A percentile compares a stretch with the other conserved stretches of the same genome.
Evolutionary conservation across 257 asterid genomes (phyloP).

Genomic region (Linaria vulgaris): DNA sequence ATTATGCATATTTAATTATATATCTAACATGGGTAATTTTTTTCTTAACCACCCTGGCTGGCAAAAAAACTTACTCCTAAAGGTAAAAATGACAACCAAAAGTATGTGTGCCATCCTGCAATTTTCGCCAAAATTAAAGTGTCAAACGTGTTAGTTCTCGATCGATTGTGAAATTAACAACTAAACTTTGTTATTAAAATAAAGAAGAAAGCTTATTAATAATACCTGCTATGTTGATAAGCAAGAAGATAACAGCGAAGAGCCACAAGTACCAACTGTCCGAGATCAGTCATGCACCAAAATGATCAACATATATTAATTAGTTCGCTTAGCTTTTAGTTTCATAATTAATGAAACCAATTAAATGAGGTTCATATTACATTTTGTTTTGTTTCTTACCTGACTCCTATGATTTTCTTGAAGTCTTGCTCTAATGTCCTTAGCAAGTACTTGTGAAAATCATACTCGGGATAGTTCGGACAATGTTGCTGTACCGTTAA

Average conservation of each 20-base stretch:
- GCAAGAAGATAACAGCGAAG: constrained; percentile 77
- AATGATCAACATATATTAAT: constrained; percentile 26
- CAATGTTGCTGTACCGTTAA: constrained; percentile 55
- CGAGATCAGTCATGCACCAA: constrained; percentile 24
- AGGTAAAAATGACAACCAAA: constrained; percentile 90
- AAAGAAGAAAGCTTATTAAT: background rate
- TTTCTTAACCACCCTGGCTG: background rate
- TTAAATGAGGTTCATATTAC: too few relatives aligned
- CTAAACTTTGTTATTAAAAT: background rate
- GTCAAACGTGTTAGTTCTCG: background rate
- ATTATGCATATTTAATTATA: too few relatives aligned
- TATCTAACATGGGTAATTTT: too few relatives aligned
- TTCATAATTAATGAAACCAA: too few relatives aligned
- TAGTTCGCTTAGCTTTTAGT: background rate
- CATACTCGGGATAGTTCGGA: constrained; percentile 43
- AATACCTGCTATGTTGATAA: constrained; percentile 75
- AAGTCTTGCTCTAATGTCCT: constrained; percentile 78
- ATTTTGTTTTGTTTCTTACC: constrained; percentile 38
- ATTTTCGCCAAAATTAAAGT: background rate
- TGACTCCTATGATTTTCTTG: constrained; percentile 78
- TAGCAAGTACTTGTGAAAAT: constrained; percentile 73
- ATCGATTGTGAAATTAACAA: background rate
- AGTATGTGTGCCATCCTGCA: constrained; percentile 94
- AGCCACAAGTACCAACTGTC: constrained; percentile 93
- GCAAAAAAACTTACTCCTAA: constrained; percentile 48